Base-by-base conservation (phyloP, 129 eudicot genomes). In the Flaveria ramosissima region DNA sequence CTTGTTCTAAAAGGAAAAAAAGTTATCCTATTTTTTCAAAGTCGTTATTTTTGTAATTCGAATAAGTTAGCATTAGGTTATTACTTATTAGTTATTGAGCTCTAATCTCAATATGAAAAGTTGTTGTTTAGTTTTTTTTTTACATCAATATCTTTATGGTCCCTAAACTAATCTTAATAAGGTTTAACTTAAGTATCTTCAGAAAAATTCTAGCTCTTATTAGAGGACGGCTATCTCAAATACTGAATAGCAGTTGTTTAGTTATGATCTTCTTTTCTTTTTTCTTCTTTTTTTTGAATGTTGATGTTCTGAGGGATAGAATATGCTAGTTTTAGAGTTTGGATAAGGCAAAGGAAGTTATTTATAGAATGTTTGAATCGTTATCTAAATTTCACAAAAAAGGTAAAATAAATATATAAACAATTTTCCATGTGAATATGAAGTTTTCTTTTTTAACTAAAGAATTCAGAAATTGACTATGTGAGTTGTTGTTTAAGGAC, bases 361-460 rank as follows among this genome's bases (percentile, higher is more conserved):
- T 63, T 63, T 63, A 63, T 63, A 63, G 69, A 27, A 63, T 14
- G 21, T n/a, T 30, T 63, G 46, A 14, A 6, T 63, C 45, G 19
- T 30, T 14, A 63, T 30, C 46, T n/a, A 30, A 6, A 30, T 63
- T 63, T 26, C 19, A 1, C 5, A 11, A 12, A n/a, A n/a, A 60
- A 3, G 67, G 1, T 59, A 23, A 9, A 57, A 21, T 9, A 2
- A 20, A 57, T 51, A 51, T 21, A 36, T 30, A 30, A 30, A 30
- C 6, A 57, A 20, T 21, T 20, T 57, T 20, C 36, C 11, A 45
- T 45, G 11, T 10, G 3, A 9, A 45, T 45, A 45, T 9, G 10
- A 45, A 45, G 11, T 10, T 12, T 45, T 12, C 13, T 45, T 45
- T 45, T 45, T 45, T n/a, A 13, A 10, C 52, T 14, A 47, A 47